Percentiles rank a stretch among this genome's conserved stretches.
phyloP scores from a whole-genome alignment of 768 basidiomycete genomes.

The Glaciozyma antarctica region DNA sequence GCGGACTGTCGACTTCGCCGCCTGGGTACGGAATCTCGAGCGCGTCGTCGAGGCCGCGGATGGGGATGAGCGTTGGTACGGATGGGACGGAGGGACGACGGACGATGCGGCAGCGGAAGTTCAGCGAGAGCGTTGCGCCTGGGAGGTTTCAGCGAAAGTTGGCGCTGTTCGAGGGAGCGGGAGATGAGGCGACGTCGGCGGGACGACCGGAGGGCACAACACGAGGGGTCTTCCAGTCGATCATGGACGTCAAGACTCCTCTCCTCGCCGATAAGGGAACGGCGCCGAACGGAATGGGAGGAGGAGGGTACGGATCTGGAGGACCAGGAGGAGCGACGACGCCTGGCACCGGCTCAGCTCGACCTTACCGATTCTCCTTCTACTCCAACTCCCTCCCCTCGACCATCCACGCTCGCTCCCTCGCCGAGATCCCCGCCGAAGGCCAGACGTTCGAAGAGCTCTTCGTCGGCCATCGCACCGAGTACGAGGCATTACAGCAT shows the following conservation, averaged over 20 bases:
- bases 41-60: slow-evolving; percentile 8
- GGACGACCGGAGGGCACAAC: slow-evolving; percentile 30
- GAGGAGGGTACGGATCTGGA: slow-evolving; percentile 23
- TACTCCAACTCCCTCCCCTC: slow-evolving; percentile 86
- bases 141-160: slow-evolving; percentile 59
- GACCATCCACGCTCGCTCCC: slow-evolving; percentile 86
- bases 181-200: slow-evolving; percentile 34
- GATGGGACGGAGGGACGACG: slow-evolving; percentile 36
- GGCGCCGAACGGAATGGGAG: slow-evolving; percentile 34
- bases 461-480: slow-evolving; percentile 47
- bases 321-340: slow-evolving; percentile 39
- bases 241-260: slow-evolving; percentile 43
- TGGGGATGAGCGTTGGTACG: slow-evolving; percentile 23
- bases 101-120: slow-evolving; percentile 62
- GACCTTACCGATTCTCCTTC: slow-evolving; percentile 96
- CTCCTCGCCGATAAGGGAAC: slow-evolving; percentile 32
- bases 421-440: slow-evolving; percentile 87
- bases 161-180: slow-evolving; percentile 69
- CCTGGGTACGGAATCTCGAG: slow-evolving; percentile 20
- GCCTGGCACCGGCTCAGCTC: slow-evolving; percentile 48
- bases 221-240: slow-evolving; percentile 11
- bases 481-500: slow-evolving; percentile 26
- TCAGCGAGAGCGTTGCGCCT: slow-evolving; percentile 67
- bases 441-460: slow-evolving; percentile 87
- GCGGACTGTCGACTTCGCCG: slow-evolving; percentile 2